These are phyloP conservation scores for Asterochloris erici DNA, from an alignment of 139 green algal genomes.

Conservation along the genomic window DNA sequence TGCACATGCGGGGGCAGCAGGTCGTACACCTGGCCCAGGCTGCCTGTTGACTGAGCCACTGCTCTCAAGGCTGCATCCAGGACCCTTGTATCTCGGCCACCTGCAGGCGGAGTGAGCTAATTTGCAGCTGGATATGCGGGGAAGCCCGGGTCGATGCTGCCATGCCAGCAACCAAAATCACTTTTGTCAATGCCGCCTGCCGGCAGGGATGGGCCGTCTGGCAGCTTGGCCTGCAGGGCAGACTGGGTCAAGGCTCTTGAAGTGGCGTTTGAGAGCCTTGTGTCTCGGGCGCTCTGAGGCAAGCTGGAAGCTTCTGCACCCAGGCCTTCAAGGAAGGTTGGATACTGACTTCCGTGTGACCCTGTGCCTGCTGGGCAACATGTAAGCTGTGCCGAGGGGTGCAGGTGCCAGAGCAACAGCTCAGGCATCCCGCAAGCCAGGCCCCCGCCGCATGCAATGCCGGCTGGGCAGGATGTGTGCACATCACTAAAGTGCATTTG, in stretches of 20 bases:
- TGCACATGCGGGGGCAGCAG: background rate
- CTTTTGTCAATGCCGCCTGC: background rate
- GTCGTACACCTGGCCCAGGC: conserved; percentile 6
- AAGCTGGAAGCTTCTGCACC: no score
- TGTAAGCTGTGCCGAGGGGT: no score
- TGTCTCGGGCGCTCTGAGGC: no score
- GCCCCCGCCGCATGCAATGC: background rate
- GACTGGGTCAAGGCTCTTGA: background rate
- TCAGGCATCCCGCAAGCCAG: background rate
- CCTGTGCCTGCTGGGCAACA: no score
- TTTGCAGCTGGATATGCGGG: no score
- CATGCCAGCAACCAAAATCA: background rate
- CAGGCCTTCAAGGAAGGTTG: no score
- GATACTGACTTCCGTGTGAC: no score
- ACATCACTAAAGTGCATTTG: background rate
- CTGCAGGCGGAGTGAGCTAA: background rate
- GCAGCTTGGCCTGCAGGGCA: background rate
- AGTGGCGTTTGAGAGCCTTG: background rate
- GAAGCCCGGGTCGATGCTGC: background rate
- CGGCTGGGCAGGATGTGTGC: background rate
- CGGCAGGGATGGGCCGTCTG: background rate
- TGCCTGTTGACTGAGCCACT: background rate
- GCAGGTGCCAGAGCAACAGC: background rate
- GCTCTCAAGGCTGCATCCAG: conserved; percentile 8
- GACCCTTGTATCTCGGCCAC: conserved; percentile 4